Conservation (phyloP, 2,329 filamentous ascomycete species). For the Cercospora zeina region DNA sequence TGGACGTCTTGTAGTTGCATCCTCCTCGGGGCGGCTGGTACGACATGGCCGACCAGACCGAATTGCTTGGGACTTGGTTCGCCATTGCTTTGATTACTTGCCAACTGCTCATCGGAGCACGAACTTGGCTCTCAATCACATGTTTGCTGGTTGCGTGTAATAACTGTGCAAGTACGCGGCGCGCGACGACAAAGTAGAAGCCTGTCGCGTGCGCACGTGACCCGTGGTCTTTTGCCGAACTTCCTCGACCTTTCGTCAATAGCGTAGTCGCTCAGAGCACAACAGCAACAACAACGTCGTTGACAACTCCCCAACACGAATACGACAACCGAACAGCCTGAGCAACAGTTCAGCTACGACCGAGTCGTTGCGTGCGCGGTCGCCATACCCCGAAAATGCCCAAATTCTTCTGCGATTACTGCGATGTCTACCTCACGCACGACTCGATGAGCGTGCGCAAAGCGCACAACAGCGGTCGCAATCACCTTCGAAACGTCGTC, state of each 20-base stretch:
- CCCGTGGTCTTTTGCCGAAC: too few relatives aligned
- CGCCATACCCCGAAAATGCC: slow-evolving; percentile 33
- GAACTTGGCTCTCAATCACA: not conserved
- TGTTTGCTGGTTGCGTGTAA: not conserved
- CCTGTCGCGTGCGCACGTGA: too few relatives aligned
- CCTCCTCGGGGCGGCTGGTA: slow-evolving; percentile 54
- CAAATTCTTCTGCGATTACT: slow-evolving; percentile 73
- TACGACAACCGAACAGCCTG: not conserved
- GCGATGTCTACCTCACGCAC: slow-evolving; percentile 99
- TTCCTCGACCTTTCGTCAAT: not conserved
- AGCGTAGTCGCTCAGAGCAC: not conserved
- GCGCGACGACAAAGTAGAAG: not conserved
- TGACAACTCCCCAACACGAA: not conserved
- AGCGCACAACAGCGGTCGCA: slow-evolving; percentile 93
- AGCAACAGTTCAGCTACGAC: not conserved
- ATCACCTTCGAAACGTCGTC: slow-evolving; percentile 95
- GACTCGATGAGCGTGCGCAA: slow-evolving; percentile 99
- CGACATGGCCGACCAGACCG: slow-evolving; percentile 55
- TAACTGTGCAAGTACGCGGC: not conserved
- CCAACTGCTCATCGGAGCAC: slow-evolving; percentile 1
- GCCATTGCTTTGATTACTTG: slow-evolving; percentile 28
- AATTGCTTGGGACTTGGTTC: slow-evolving; percentile 40
- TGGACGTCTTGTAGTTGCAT: slow-evolving; percentile 53
- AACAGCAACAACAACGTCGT: not conserved
- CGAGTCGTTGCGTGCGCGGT: not conserved